Base-by-base conservation (phyloP, 2,329 filamentous ascomycete species). In the Aspergillus pseudoterreus region DNA sequence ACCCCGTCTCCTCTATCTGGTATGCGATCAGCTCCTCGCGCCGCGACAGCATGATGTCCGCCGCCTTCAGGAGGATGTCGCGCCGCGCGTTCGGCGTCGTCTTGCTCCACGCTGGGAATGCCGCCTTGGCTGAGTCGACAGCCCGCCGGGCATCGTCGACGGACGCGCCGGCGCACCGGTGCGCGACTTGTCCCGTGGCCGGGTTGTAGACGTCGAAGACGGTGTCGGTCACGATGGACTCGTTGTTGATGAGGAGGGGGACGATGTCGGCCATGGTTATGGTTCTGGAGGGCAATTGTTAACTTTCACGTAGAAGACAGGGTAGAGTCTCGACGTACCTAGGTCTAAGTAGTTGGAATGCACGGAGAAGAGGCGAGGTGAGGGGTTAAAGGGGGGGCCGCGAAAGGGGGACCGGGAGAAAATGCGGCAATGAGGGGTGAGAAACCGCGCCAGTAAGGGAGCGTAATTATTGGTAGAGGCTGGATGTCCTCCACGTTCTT, bases 101-200 rank as follows among this genome's bases (percentile, higher is more conserved):
- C 57, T 80, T 81, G 41, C 80, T 78, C 90, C 90, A 95, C 52
- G 78, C 71, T 41, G 79, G 80, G 69, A 89, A 86, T 1, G 90
- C 88, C 12, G 76, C 75, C n/a, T 83, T 75, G 0, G 88, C 88
- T 9, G 84, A 80, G 9, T 74, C 70, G 15, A 80, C 70, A 24
- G 85, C 85, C 56, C 82, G 75, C 2, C 74, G 70, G 43, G 81
- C 80, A 59, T 84, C 76, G 8, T 75, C 68, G 35, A 79, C 72
- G 2, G 83, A 82, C 32, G 80, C 82, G 32, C 79, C 77, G 51
- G 80, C 82, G 51, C 78, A 76, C 56, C 80, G 74, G 63, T 84
- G 75, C 36, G 83, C 65, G 12, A 80, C 63, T 65, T 82, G 60
- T 68, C 82, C 62, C 45, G 76, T 76, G 8, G 69, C 63, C 2